Evolutionary conservation across 2,329 filamentous ascomycete species (phyloP), one percentile per base, ranked within the genome.

Genomic region (Colletotrichum lupini): DNA sequence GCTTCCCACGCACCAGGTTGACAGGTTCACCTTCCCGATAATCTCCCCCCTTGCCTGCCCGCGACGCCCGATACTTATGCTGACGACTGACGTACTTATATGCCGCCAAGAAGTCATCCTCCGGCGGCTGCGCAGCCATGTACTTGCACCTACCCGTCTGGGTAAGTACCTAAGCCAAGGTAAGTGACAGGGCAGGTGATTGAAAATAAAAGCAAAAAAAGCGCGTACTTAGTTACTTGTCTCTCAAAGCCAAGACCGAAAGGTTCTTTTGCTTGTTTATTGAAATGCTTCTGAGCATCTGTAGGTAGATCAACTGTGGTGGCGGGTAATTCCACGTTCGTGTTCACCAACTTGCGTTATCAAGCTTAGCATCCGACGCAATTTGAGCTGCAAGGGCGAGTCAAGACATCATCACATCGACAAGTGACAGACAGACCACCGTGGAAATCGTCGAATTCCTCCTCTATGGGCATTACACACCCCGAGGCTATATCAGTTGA

Each of bases 391-490:
- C 42, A n/a, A 22, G 19, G 8, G 8, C 8, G 7, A 11, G 19
- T 22, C 42, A 22, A 49, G 42, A 6, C 8, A 61, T 5, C 35
- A 61, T 49, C 2, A 58, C 55, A 32, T 9, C 42, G n/a, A 22
- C 4, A 49, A 19, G 19, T 19, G 11, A 49, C 19, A n/a, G 19
- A 8, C 8, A n/a, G 9, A 9, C 22, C 30, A 49, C 67, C 63
- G 56, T 68, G 16, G 56, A 64, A 56, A 67, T 72, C 56, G 4
- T 72, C 55, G 64, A 37, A 56, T 55, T 69, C 59, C 24, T 69
- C 46, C 32, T 64, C 35, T 46, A 37, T 42, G 53, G 57, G 59
- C 22, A 57, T 16, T 11, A n/a, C 42, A 22, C n/a, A 59, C 67
- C 62, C 55, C 32, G 30, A 32, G 24, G 16, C 16, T 42, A 61